Conservation (phyloP, 768 basidiomycete genomes). For the Leucosporidium creatinivorum region DNA sequence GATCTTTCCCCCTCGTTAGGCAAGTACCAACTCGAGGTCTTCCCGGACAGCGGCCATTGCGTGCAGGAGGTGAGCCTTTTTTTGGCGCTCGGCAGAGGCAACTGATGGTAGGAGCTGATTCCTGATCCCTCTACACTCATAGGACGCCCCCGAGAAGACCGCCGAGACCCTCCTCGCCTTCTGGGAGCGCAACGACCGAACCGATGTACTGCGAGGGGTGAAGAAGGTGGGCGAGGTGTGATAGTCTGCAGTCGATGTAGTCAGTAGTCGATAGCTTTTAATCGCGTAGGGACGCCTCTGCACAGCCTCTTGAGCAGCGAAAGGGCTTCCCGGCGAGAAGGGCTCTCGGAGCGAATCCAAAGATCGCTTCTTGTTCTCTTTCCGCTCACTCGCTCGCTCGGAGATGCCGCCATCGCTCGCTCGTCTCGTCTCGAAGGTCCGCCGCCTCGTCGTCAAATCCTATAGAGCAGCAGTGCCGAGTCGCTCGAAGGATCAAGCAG, state of each 20-base stretch:
- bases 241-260: background rate
- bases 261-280: no score
- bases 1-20: constrained; percentile 39
- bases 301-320: no score
- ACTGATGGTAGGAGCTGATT: background rate
- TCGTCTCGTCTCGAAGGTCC: no score
- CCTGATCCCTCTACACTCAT: background rate
- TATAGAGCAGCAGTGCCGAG: no score
- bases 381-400: no score
- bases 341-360: no score
- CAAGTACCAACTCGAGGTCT: constrained; percentile 88
- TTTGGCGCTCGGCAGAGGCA: background rate
- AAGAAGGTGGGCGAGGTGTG: constrained; percentile 53
- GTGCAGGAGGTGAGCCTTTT: constrained; percentile 66
- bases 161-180: constrained; percentile 80
- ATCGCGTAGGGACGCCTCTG: no score
- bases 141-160: constrained; percentile 78
- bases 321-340: no score
- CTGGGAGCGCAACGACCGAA: constrained; percentile 78
- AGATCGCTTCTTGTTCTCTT: no score
- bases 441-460: no score
- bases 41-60: constrained; percentile 83
- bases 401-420: no score
- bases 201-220: constrained; percentile 50
- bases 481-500: no score